These are phyloP conservation scores for Xylaria arbuscula DNA, from an alignment of 2,329 filamentous ascomycete genomes.

Conservation along the genomic window DNA sequence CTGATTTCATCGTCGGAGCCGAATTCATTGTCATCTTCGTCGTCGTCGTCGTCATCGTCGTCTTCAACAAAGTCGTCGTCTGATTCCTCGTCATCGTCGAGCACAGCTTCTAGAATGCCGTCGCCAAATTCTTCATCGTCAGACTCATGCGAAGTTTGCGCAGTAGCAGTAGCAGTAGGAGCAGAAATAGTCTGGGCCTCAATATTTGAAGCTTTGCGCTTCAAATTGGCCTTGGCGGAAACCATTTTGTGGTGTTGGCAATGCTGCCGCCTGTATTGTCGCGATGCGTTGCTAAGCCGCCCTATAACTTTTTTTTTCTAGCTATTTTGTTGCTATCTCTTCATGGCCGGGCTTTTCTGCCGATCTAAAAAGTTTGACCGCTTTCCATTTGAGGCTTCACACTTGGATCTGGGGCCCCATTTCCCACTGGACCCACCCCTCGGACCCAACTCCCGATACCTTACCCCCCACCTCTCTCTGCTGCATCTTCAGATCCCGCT, in stretches of 20 bases:
- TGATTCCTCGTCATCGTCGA: constrained; percentile 62
- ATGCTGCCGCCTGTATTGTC: constrained; percentile 13
- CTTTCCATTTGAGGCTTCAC: constrained; percentile 25
- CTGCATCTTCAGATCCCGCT: constrained; percentile 8
- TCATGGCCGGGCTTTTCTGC: constrained; percentile 35
- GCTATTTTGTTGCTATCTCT: constrained; percentile 9
- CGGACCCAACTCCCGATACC: constrained; percentile 7
- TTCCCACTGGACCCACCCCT: constrained; percentile 8
- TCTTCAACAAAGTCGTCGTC: constrained; percentile 58
- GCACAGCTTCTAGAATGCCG: constrained; percentile 64
- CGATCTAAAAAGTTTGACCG: constrained; percentile 38
- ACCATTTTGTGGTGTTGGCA: constrained; percentile 51
- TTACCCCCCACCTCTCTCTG: constrained; percentile 5
- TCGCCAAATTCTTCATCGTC: constrained; percentile 69
- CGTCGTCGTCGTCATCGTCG: constrained; percentile 54
- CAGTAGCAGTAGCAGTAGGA: constrained; percentile 41
- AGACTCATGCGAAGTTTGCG: constrained; percentile 57
- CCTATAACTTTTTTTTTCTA: constrained; percentile 35
- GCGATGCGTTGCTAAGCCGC: constrained; percentile 1
- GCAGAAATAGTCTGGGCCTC: constrained; percentile 59
- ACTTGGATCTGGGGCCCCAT: background rate
- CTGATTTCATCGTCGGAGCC: constrained; percentile 54
- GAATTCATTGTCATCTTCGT: constrained; percentile 58
- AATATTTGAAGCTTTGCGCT: constrained; percentile 72
- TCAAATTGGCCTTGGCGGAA: constrained; percentile 60